Evolutionary conservation across 2,329 filamentous ascomycete genomes (phyloP).

Genomic region (Aspergillus puulaauensis): DNA sequence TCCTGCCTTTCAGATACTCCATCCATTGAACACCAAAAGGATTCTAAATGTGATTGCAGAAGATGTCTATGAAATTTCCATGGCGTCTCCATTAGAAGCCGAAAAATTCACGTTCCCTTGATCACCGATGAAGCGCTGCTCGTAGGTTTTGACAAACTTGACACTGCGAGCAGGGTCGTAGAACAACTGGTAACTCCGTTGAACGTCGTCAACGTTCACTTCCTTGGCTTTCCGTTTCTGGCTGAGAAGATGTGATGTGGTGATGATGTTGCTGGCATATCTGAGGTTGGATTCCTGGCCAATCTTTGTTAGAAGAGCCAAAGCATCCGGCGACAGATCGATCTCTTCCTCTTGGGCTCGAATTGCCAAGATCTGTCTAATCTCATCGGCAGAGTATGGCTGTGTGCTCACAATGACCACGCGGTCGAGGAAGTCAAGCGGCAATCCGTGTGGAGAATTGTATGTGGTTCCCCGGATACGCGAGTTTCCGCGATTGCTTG

Average conservation of each 20-base stretch:
- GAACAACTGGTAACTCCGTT: conserved; percentile 91
- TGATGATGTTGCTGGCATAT: conserved; percentile 98
- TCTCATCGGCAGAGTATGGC: conserved; percentile 76
- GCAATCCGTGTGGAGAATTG: conserved; percentile 86
- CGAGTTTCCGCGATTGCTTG: conserved; percentile 89
- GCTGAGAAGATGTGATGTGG: conserved; percentile 82
- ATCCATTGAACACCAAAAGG: conserved; percentile 14
- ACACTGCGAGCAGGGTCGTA: conserved; percentile 87
- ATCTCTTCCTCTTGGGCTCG: conserved; percentile 95
- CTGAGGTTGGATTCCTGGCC: conserved; percentile 87
- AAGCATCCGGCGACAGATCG: conserved; percentile 82
- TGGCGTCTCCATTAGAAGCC: conserved; percentile 59
- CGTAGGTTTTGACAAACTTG: conserved; percentile 84
- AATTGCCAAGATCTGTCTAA: conserved; percentile 88
- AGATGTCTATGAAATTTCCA: conserved; percentile 61
- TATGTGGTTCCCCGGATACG: conserved; percentile 93
- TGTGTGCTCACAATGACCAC: conserved; percentile 96
- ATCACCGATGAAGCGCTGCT: conserved; percentile 90
- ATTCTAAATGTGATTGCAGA: conserved; percentile 6
- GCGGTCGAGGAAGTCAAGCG: conserved; percentile 92
- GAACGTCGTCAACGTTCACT: conserved; percentile 82
- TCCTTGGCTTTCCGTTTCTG: conserved; percentile 83
- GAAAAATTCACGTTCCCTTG: conserved; percentile 75
- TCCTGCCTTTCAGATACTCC: conserved; percentile 12
- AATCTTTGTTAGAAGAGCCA: conserved; percentile 93